Conservation (phyloP, 1,284 basidiomycete species). For the Trichosporon sp. region DNA sequence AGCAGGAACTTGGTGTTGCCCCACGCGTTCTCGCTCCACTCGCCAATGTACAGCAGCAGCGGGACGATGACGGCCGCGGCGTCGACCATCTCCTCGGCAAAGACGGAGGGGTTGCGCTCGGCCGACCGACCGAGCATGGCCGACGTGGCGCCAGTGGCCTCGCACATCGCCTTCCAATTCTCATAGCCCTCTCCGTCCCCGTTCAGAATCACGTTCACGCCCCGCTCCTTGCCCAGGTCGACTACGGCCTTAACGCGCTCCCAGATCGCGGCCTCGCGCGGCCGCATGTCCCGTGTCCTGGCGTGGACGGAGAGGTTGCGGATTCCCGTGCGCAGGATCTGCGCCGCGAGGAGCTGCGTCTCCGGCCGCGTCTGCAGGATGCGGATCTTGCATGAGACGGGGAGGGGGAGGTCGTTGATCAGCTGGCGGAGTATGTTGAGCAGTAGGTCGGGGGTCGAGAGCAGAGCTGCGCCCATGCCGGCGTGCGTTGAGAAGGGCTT, state of each 20-base stretch:
- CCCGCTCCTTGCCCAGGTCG: constrained; percentile 61
- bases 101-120: constrained; percentile 89
- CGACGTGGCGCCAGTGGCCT: constrained; percentile 80
- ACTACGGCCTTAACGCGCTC: constrained; percentile 82
- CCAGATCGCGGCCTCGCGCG: constrained; percentile 75
- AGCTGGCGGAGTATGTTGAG: constrained; percentile 82
- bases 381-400: constrained; percentile 89
- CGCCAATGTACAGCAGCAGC: constrained; percentile 67
- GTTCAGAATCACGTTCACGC: constrained; percentile 86
- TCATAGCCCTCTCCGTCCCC: constrained; percentile 83
- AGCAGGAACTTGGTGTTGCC: constrained; percentile 91
- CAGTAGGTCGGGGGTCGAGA: constrained; percentile 86
- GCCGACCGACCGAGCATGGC: constrained; percentile 96
- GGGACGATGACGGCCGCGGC: constrained; percentile 73
- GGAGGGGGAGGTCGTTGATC: constrained; percentile 72
- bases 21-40: constrained; percentile 76
- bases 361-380: constrained; percentile 81
- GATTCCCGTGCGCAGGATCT: constrained; percentile 85
- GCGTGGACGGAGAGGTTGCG: constrained; percentile 92
- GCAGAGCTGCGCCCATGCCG: constrained; percentile 95
- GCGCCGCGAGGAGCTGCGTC: constrained; percentile 81
- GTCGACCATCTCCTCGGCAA: constrained; percentile 69
- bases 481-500: constrained; percentile 93
- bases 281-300: constrained; percentile 89
- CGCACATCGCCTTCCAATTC: constrained; percentile 74